phyloP scores from a whole-genome alignment of 805 yeast genomes.

The Zygoascus bituminiphila region DNA sequence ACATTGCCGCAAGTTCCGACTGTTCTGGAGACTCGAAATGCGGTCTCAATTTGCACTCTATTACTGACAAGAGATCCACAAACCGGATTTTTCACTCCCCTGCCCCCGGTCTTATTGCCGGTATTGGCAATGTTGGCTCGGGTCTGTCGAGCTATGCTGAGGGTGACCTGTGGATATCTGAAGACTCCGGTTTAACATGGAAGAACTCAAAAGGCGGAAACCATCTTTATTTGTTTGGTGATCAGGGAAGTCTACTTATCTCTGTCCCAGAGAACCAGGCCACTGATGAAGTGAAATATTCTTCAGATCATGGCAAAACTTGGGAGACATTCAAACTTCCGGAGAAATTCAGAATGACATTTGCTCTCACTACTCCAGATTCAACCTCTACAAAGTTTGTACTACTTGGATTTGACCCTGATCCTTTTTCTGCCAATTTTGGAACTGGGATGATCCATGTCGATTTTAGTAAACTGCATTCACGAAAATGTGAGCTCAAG shows the following conservation, averaged over 20 bases:
- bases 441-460: constrained; percentile 43
- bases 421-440: constrained; percentile 7
- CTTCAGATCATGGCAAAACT: constrained; percentile 64
- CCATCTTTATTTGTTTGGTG: constrained; percentile 55
- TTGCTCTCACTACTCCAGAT: constrained; percentile 53
- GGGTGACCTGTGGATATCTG: constrained; percentile 51
- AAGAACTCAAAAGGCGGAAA: constrained; percentile 44
- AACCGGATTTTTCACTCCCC: constrained; percentile 28
- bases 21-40: constrained; percentile 26
- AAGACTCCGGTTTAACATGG: constrained; percentile 80
- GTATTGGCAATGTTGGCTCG: constrained; percentile 35
- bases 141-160: constrained; percentile 21
- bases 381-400: constrained; percentile 58
- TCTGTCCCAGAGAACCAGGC: constrained; percentile 38
- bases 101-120: constrained; percentile 39
- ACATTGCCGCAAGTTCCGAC: constrained; percentile 23
- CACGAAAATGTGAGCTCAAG: constrained; percentile 19
- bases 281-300: constrained; percentile 38
- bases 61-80: constrained; percentile 29
- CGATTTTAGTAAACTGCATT: constrained; percentile 38
- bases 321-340: constrained; percentile 52
- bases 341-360: constrained; percentile 33
- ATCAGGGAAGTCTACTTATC: constrained; percentile 64
- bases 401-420: constrained; percentile 33
- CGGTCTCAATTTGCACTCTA: constrained; percentile 33